Evolutionary conservation across 495 filamentous ascomycete genomes (phyloP), one percentile per base, ranked within the genome.

Genomic region (Penicillium lividum): DNA sequence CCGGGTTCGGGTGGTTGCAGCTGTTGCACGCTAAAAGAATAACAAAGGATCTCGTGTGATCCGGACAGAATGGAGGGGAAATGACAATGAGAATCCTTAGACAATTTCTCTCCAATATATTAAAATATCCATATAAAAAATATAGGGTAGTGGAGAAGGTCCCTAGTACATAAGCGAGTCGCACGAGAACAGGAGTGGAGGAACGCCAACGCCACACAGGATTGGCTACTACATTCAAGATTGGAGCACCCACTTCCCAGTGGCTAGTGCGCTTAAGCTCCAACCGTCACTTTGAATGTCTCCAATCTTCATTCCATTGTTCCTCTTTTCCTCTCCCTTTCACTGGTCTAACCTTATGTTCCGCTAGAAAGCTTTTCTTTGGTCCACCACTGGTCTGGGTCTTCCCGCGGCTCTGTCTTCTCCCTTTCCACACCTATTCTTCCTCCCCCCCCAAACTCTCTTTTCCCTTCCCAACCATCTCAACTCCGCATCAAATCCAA

Each of bases 261-360:
- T 62, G 59, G 63, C 59, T 62, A 47, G 59, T 65, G 63, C 63
- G 55, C 58, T 65, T 65, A 56, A 61, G 58, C 58, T 58, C 46
- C 46, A 29, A 33, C 16, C 47, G 48, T 56, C 57, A 59, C 51
- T 48, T 62, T 62, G 49, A 34, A n/a, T 34, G 36, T 42, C 43
- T 36, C 33, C 33, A 36, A 55, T 36, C 33, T 56, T 44, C 31
- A 49, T 56, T 44, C 31, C 44, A 29, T 47, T 36, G 51, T 30
- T 54, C 45, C 44, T 51, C 40, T 51, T 53, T 58, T 60, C 30
- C 52, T 59, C 57, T 50, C 60, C 29, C 53, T 58, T 29, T 30
- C 34, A 54, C 51, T 31, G 42, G 56, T 57, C 49, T 11, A 42
- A 16, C 51, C 51, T 25, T 7, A 43, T 57, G 59, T 15, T 4